Evolutionary conservation across 148 eudicot genomes (phyloP).

Genomic region (Rhododendron vialii): DNA sequence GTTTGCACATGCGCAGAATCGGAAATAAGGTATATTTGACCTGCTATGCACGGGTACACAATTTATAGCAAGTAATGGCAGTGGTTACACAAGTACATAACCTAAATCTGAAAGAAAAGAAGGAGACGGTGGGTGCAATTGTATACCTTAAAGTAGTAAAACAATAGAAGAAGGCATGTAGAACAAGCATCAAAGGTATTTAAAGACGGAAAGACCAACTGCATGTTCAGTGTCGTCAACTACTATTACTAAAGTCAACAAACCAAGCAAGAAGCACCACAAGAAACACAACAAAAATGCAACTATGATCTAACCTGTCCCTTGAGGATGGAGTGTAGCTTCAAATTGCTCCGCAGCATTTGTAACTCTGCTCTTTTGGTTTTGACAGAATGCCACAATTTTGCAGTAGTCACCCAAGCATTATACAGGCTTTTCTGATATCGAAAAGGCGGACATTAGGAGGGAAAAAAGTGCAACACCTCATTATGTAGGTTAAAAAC

Average conservation of each 20-base stretch:
- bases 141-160: neutral
- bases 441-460: conserved; percentile 18
- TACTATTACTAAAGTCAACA: neutral
- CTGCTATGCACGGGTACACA: neutral
- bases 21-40: neutral
- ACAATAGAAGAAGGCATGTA: neutral
- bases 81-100: neutral
- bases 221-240: neutral
- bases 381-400: conserved; percentile 47
- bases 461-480: neutral
- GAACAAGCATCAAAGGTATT: neutral
- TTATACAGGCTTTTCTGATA: conserved; percentile 67
- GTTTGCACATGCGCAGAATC: neutral
- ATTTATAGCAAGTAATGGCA: neutral
- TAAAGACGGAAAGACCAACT: neutral
- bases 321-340: conserved; percentile 58
- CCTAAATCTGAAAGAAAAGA: neutral
- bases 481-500: neutral
- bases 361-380: conserved; percentile 59
- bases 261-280: conserved; percentile 1
- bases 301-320: conserved; percentile 54
- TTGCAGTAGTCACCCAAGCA: conserved; percentile 60
- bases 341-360: conserved; percentile 51
- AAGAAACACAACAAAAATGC: neutral
- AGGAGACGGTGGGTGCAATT: neutral